Evolutionary conservation across 768 basidiomycete genomes (phyloP).

Genomic region (Lepiota brunneoincarnata): DNA sequence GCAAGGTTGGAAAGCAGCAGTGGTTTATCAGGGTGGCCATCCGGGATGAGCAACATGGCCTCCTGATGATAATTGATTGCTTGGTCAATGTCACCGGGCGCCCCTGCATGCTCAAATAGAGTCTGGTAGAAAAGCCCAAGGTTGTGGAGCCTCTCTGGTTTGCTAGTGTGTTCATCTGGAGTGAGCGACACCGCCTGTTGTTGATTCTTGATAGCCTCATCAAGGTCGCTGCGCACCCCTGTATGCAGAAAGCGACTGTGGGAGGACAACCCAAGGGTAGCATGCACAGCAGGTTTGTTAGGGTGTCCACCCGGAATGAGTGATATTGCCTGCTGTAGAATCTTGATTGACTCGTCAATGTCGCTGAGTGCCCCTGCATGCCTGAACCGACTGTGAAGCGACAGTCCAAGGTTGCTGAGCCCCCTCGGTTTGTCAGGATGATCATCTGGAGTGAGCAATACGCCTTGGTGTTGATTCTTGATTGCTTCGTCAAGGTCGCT

Average conservation of each 20-base stretch:
- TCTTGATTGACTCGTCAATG: too few species aligned
- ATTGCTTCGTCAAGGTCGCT: too few species aligned
- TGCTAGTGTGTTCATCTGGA: neutral
- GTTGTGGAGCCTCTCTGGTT: neutral
- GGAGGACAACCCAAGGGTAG: neutral
- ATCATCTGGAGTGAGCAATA: too few species aligned
- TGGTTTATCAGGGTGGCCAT: slow-evolving; percentile 16
- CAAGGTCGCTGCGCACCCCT: neutral
- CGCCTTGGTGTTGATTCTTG: too few species aligned
- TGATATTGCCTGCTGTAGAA: too few species aligned
- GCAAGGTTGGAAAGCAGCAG: slow-evolving; percentile 18
- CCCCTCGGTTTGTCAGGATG: too few species aligned
- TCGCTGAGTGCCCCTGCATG: too few species aligned
- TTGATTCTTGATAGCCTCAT: neutral
- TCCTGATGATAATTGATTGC: slow-evolving; percentile 13
- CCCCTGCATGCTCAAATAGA: neutral
- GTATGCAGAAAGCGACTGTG: neutral
- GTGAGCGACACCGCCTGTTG: neutral
- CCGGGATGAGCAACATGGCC: slow-evolving; percentile 15
- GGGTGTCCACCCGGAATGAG: too few species aligned
- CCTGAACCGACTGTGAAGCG: too few species aligned
- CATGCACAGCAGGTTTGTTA: neutral
- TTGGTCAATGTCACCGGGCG: slow-evolving; percentile 22
- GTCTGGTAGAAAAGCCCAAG: neutral
- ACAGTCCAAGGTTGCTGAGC: too few species aligned